Conservation (phyloP, 805 yeast species). For the Metschnikowia proteae region DNA sequence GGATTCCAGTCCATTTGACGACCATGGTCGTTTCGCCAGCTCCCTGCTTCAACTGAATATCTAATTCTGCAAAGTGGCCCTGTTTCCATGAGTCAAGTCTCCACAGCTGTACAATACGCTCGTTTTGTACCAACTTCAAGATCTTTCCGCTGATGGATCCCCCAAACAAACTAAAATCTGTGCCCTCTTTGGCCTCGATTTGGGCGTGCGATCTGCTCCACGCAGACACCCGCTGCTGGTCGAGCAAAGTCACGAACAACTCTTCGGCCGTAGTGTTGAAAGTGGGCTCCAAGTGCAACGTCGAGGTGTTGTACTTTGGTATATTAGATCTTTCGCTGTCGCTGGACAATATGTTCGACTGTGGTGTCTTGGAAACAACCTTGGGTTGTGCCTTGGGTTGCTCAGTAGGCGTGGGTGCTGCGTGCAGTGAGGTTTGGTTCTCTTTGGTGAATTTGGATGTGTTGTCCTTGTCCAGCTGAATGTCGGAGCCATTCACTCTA, state of each 20-base stretch:
- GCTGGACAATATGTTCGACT: conserved; percentile 8
- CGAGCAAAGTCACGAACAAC: conserved; percentile 70
- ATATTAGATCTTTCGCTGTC: conserved; percentile 19
- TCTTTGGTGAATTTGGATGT: conserved; percentile 44
- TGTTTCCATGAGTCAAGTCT: conserved; percentile 82
- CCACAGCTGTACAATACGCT: conserved; percentile 74
- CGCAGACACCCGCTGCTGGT: conserved; percentile 74
- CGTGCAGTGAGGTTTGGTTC: conserved; percentile 36
- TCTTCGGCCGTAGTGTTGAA: conserved; percentile 90
- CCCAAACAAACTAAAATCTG: conserved; percentile 71
- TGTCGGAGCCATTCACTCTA: conserved; percentile 72
- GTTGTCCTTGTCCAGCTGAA: conserved; percentile 62
- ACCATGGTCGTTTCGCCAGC: conserved; percentile 79
- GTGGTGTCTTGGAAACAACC: conserved; percentile 4
- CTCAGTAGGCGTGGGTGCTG: conserved; percentile 1
- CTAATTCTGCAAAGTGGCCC: conserved; percentile 74
- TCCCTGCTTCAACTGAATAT: conserved; percentile 68
- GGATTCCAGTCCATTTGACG: conserved; percentile 82
- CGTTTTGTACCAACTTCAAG: conserved; percentile 52
- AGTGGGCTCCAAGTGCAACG: conserved; percentile 68
- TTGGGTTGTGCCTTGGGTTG: conserved; percentile 2
- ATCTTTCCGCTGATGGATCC: conserved; percentile 80
- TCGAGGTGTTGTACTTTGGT: conserved; percentile 76
- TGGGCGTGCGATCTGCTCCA: conserved; percentile 80
- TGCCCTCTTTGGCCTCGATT: conserved; percentile 53